Percentiles rank a stretch among this genome's conserved stretches.
Evolutionary conservation across 2,329 filamentous ascomycete species (phyloP).

Genomic region (Neofusicoccum sp.): DNA sequence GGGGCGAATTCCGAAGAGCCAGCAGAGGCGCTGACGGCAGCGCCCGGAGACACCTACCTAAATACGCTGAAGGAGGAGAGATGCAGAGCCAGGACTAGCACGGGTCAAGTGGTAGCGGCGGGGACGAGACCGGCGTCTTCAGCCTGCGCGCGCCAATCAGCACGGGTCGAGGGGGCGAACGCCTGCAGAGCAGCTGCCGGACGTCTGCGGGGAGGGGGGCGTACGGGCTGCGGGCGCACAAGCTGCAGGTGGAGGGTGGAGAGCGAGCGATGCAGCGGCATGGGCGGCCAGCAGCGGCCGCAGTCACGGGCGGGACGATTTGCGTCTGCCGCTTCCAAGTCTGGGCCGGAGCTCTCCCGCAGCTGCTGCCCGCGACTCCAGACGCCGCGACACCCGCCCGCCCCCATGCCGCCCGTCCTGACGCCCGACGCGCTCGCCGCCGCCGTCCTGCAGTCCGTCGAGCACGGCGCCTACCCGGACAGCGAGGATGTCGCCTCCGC

Average conservation of each 20-base stretch:
- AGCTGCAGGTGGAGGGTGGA: neutral
- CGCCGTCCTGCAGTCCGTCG: constrained; percentile 64
- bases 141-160: neutral
- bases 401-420: constrained; percentile 24
- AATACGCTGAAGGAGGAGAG: neutral
- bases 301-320: constrained; percentile 7
- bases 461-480: constrained; percentile 56
- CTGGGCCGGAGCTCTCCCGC: constrained; percentile 12
- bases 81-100: neutral
- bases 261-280: too few relatives aligned
- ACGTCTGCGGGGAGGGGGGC: neutral
- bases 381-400: neutral
- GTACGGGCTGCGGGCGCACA: neutral
- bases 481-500: constrained; percentile 56
- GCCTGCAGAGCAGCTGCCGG: neutral
- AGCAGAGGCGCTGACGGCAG: neutral
- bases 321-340: neutral
- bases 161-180: neutral
- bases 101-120: neutral
- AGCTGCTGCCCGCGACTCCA: neutral
- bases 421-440: constrained; percentile 49
- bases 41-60: neutral
- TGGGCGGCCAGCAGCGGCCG: neutral
- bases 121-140: neutral
- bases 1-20: too few relatives aligned